Percentiles rank a stretch among this genome's conserved stretches.
phyloP scores from a whole-genome alignment of 225 moss, liverwort and hornwort species.

The Antitrichia curtipendula region DNA sequence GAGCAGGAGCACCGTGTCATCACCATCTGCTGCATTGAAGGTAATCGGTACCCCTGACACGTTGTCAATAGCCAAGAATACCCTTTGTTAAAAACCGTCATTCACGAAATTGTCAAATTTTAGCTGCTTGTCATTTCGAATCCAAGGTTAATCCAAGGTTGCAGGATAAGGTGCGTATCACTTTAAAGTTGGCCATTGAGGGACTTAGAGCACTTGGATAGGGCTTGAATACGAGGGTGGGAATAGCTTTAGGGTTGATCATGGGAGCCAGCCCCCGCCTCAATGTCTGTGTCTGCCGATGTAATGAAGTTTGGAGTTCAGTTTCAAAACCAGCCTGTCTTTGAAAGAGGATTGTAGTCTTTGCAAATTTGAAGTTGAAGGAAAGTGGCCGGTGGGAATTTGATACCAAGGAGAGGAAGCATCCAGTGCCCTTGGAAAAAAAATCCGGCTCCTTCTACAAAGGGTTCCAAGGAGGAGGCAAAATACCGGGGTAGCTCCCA shows the following conservation, averaged over 20 bases:
- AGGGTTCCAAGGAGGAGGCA: background rate
- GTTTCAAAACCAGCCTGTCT: background rate
- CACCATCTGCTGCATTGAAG: background rate
- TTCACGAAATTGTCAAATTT: background rate
- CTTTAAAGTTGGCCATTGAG: background rate
- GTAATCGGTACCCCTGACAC: background rate
- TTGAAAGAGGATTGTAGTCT: background rate
- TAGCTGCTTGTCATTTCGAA: background rate
- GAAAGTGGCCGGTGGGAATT: background rate
- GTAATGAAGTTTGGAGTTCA: background rate
- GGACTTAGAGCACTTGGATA: background rate
- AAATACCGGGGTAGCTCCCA: background rate
- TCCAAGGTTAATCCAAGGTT: background rate
- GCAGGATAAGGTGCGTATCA: rapidly evolving
- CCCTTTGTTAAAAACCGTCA: background rate
- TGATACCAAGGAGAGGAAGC: background rate
- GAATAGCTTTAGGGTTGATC: background rate
- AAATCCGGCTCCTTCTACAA: background rate
- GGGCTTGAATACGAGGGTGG: rapidly evolving
- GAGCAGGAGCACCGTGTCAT: background rate
- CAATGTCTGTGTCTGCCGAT: background rate
- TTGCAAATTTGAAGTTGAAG: background rate
- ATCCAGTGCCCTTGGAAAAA: background rate
- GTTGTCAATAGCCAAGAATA: background rate
- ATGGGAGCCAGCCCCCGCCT: background rate